Conservation (phyloP, 2,329 filamentous ascomycete genomes). For the Dothistroma pini region DNA sequence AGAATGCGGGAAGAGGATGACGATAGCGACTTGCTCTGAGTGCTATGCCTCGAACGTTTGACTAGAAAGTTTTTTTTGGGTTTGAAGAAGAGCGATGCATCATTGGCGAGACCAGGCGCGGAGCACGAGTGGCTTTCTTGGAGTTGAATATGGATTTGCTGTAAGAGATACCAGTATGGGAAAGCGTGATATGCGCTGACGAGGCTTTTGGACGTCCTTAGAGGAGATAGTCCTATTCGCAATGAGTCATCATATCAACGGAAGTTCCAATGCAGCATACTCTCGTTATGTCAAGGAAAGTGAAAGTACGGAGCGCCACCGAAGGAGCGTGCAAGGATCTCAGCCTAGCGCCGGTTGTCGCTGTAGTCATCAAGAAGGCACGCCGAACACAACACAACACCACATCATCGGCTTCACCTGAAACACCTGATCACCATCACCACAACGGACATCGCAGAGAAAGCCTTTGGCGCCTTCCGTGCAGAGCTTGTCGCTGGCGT, state of each 20-base stretch:
- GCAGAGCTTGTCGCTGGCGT: not conserved
- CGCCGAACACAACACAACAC: not conserved
- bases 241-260: not conserved
- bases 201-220: not conserved
- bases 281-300: not conserved
- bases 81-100: not conserved
- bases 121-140: not conserved
- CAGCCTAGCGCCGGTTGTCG: not conserved
- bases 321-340: not conserved
- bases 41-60: slow-evolving; percentile 3
- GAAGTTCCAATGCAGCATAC: not conserved
- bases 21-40: slow-evolving; percentile 12
- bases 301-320: not conserved
- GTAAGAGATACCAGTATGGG: slow-evolving; percentile 1
- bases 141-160: not conserved
- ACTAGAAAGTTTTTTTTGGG: not conserved
- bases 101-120: not conserved
- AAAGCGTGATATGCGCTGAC: not conserved
- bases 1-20: slow-evolving; percentile 52
- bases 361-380: not conserved
- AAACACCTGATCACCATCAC: not conserved
- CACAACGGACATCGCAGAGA: not conserved
- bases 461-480: not conserved
- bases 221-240: not conserved
- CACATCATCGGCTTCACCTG: not conserved